Evolutionary conservation across 2,329 filamentous ascomycete genomes (phyloP).

Genomic region (Chaetomiaceae sp.): DNA sequence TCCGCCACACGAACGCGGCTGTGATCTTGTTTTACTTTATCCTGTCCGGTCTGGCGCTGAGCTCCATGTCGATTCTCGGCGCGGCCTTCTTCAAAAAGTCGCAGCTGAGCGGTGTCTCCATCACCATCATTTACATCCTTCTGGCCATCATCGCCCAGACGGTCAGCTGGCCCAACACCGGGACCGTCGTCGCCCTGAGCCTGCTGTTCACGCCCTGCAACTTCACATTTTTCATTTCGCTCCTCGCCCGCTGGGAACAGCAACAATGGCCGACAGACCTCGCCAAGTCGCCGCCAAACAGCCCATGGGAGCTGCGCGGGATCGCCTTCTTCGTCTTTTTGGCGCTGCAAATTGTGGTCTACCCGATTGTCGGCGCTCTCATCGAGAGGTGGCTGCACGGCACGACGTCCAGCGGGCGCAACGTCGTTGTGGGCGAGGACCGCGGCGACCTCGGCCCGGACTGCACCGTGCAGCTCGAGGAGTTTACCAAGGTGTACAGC

Average conservation of each 20-base stretch:
- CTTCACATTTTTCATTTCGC: slow-evolving; percentile 74
- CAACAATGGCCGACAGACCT: slow-evolving; percentile 58
- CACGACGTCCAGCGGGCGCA: slow-evolving; percentile 61
- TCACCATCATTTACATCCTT: slow-evolving; percentile 67
- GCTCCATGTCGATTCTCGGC: slow-evolving; percentile 76
- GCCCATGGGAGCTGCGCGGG: slow-evolving; percentile 65
- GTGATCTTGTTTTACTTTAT: slow-evolving; percentile 73
- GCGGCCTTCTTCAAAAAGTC: slow-evolving; percentile 82
- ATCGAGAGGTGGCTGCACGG: slow-evolving; percentile 74
- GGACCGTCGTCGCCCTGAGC: slow-evolving; percentile 63
- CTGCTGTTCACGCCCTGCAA: slow-evolving; percentile 83
- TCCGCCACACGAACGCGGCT: slow-evolving; percentile 55
- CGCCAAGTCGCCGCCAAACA: slow-evolving; percentile 55
- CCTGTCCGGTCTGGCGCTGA: slow-evolving; percentile 69
- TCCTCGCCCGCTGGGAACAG: slow-evolving; percentile 72
- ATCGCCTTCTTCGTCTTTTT: slow-evolving; percentile 75
- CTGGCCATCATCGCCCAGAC: slow-evolving; percentile 81
- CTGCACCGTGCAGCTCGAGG: slow-evolving; percentile 63
- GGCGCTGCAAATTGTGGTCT: slow-evolving; percentile 71
- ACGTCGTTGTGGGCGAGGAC: slow-evolving; percentile 38
- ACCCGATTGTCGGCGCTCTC: slow-evolving; percentile 68
- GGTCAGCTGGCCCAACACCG: slow-evolving; percentile 57
- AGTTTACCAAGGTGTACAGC: slow-evolving; percentile 73
- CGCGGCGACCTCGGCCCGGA: slow-evolving; percentile 30
- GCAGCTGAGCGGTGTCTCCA: slow-evolving; percentile 79